Evolutionary conservation across 768 basidiomycete genomes (phyloP).

Genomic region (Serendipita vermifera): DNA sequence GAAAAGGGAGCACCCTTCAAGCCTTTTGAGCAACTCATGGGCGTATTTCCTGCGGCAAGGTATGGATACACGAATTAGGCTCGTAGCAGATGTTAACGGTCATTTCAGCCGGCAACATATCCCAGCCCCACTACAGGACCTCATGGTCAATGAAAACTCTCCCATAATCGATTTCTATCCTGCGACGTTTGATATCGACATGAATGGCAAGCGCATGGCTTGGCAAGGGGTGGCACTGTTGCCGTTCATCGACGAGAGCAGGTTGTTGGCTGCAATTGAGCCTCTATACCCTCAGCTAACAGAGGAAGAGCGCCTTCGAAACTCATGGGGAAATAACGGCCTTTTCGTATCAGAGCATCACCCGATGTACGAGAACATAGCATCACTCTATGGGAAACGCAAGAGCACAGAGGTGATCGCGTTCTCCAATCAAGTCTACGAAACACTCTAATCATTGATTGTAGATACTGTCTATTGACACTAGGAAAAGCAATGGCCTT

Average conservation of each 20-base stretch:
- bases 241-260: constrained; percentile 83
- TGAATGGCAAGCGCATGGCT: constrained; percentile 99
- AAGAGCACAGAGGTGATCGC: constrained; percentile 58
- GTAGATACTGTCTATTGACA: constrained; percentile 65
- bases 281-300: constrained; percentile 40
- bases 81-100: constrained; percentile 10
- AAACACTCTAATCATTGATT: constrained; percentile 6
- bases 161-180: constrained; percentile 98
- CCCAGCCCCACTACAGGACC: constrained; percentile 65
- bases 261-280: constrained; percentile 75
- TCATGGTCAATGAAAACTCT: constrained; percentile 79
- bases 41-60: constrained; percentile 93
- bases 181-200: constrained; percentile 82
- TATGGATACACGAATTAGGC: constrained; percentile 23
- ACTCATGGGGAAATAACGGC: constrained; percentile 70
- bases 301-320: constrained; percentile 72
- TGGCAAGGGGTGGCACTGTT: constrained; percentile 98
- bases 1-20: constrained; percentile 78
- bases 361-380: constrained; percentile 75
- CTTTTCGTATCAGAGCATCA: constrained; percentile 78
- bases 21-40: constrained; percentile 96
- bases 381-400: constrained; percentile 80
- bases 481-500: constrained; percentile 59
- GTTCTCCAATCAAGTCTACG: neutral
- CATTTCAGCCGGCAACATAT: constrained; percentile 67